Evolutionary conservation across 305 asterid genomes (phyloP).

Genomic region (Fraxinus dipetala): DNA sequence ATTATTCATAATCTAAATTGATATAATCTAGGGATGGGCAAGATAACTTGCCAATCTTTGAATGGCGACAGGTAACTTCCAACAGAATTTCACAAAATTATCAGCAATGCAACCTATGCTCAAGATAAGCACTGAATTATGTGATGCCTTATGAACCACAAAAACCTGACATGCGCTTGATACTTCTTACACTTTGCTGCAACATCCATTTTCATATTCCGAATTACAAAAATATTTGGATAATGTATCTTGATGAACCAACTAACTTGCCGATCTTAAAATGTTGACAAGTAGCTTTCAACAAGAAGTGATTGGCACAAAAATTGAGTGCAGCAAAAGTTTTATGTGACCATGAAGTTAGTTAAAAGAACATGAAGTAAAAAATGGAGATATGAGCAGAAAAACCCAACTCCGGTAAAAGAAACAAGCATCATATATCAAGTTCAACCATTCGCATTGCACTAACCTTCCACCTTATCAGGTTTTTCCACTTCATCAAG

Average conservation of each 20-base stretch:
- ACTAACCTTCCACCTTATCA: slow-evolving; percentile 41
- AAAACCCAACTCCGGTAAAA: not conserved
- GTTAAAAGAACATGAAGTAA: not conserved
- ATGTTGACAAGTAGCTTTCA: not conserved
- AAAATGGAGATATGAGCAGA: not conserved
- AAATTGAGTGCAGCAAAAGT: not conserved
- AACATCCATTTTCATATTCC: not conserved
- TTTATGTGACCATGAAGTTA: not conserved
- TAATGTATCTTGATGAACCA: not conserved
- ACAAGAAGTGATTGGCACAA: not conserved
- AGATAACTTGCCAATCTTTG: not conserved
- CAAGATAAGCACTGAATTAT: not conserved
- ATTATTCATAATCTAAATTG: not conserved
- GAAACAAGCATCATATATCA: not conserved
- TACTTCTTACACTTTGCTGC: not conserved
- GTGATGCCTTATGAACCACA: not conserved
- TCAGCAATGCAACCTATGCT: not conserved
- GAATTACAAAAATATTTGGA: not conserved
- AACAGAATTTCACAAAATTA: not conserved
- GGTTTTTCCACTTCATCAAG: slow-evolving; percentile 33
- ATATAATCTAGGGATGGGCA: not conserved
- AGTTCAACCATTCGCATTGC: not conserved
- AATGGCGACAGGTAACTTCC: not conserved
- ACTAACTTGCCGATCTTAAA: not conserved
- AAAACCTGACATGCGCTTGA: not conserved